Evolutionary conservation across 2,329 filamentous ascomycete species (phyloP).

Genomic region (Colletotrichum sp.): DNA sequence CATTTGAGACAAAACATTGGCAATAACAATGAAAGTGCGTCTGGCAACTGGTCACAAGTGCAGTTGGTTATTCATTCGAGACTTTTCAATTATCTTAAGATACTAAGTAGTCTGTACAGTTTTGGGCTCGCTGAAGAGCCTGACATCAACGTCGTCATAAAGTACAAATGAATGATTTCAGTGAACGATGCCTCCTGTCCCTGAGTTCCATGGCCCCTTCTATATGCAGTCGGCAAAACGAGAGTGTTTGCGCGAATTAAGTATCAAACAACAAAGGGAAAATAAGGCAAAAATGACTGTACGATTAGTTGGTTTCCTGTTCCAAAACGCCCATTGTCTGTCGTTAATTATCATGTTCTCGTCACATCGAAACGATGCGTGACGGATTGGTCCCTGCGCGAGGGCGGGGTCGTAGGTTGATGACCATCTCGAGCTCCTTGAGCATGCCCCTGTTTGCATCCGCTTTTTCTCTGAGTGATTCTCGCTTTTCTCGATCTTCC

Average conservation of each 20-base stretch:
- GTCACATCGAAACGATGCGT: slow-evolving; percentile 50
- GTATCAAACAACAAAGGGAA: neutral
- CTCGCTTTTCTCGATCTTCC: slow-evolving; percentile 81
- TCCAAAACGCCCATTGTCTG: slow-evolving; percentile 9
- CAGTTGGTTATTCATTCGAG: neutral
- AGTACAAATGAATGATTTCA: neutral
- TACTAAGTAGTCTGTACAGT: neutral
- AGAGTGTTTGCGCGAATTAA: slow-evolving; percentile 1
- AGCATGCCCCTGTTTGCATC: slow-evolving; percentile 91
- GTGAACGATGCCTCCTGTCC: neutral
- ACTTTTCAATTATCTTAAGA: neutral
- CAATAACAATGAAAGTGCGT: neutral
- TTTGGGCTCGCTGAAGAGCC: neutral
- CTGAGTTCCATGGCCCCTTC: neutral
- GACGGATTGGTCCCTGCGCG: slow-evolving; percentile 39
- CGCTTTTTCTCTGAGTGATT: slow-evolving; percentile 72
- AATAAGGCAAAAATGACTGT: slow-evolving; percentile 15
- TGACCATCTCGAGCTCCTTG: slow-evolving; percentile 89
- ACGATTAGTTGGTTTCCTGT: slow-evolving; percentile 7
- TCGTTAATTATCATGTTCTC: slow-evolving; percentile 23
- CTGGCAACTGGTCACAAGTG: neutral
- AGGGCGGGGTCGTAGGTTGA: slow-evolving; percentile 58
- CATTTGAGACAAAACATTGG: neutral
- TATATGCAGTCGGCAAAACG: neutral
- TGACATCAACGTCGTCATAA: slow-evolving; percentile 11